Evolutionary conservation across 177 flowering plant genomes (phyloP), one percentile per base, ranked within the genome.

Genomic region (Vitis hybrid): DNA sequence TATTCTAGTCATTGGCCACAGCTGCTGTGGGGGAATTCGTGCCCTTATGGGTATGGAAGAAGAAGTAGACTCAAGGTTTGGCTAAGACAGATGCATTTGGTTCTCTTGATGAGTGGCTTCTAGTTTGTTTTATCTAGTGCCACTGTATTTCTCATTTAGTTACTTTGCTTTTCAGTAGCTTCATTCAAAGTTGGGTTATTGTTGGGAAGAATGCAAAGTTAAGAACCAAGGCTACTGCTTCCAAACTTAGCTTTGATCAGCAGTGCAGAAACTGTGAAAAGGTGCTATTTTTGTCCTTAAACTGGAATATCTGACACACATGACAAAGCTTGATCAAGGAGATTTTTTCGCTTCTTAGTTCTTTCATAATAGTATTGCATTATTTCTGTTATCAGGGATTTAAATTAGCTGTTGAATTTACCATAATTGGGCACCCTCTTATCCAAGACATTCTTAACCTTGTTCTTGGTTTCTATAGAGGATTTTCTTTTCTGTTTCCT

Each of bases 261-360:
- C 95, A 93, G 75, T 96, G 98, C 84, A 81, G 65, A 67, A 91
- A 90, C 72, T 96, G 99, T 70, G 98, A 96, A 83, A 93, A 96
- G 98, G 99, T 93, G 52, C 40, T 5, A 34, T 34, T 34, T 34
- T 4, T 34, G 40, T 34, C 40, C 40, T 34, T 34, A 34, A 34
- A 34, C 40, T 34, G 40, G 23, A 34, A 5, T 34, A 34, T 34
- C 40, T 4, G 40, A 34, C 40, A 3, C 40, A 4, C 40, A 34
- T 34, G 6, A 34, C 40, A 34, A 34, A 23, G 23, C 6, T 34
- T 4, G 40, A 34, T 34, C 40, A 34, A 34, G 40, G 5, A 34
- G 6, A 34, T 4, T 34, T 34, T 34, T 34, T 4, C 6, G 6
- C 5, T 34, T 34, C 40, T 23, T 34, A 34, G 40, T 34, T 34